Conservation (phyloP, 495 filamentous ascomycete genomes). For the Pyrenula aspistea region DNA sequence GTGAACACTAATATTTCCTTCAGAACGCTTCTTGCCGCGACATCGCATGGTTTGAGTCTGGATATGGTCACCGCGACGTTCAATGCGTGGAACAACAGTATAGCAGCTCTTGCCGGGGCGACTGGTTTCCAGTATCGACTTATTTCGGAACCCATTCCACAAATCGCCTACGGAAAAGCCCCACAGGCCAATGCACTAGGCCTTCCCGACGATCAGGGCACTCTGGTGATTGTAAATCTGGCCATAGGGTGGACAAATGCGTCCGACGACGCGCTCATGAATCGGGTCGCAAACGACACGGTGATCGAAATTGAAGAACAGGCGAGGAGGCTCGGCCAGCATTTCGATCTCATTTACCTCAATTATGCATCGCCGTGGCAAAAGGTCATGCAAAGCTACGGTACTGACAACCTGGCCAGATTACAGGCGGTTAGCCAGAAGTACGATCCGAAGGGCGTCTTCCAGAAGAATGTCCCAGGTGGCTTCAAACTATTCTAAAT, state of each 20-base stretch:
- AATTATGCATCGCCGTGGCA: slow-evolving; percentile 32
- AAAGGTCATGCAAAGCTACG: slow-evolving; percentile 26
- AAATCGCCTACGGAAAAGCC: slow-evolving; percentile 7
- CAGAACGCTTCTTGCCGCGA: background rate
- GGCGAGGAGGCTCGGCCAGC: too few species aligned
- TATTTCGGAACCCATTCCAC: slow-evolving; percentile 7
- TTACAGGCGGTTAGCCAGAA: slow-evolving; percentile 18
- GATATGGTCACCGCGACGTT: slow-evolving; percentile 7
- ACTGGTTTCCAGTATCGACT: slow-evolving; percentile 5
- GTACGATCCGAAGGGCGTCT: slow-evolving; percentile 25
- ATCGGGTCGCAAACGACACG: too few species aligned
- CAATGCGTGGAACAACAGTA: slow-evolving; percentile 4
- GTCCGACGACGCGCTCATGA: slow-evolving; percentile 7
- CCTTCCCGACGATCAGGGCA: slow-evolving; percentile 9
- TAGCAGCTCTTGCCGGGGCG: too few species aligned
- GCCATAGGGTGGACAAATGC: slow-evolving; percentile 4
- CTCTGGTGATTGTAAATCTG: slow-evolving; percentile 9
- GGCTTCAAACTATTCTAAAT: slow-evolving; percentile 25
- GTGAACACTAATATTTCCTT: background rate
- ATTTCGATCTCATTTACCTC: too few species aligned
- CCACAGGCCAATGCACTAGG: slow-evolving; percentile 17
- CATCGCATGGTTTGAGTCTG: slow-evolving; percentile 1
- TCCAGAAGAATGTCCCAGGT: slow-evolving; percentile 17
- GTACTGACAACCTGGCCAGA: slow-evolving; percentile 15
- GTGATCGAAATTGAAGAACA: too few species aligned